phyloP scores from a whole-genome alignment of 768 basidiomycete species.

The button mushroom (Agaricus bisporus) region DNA sequence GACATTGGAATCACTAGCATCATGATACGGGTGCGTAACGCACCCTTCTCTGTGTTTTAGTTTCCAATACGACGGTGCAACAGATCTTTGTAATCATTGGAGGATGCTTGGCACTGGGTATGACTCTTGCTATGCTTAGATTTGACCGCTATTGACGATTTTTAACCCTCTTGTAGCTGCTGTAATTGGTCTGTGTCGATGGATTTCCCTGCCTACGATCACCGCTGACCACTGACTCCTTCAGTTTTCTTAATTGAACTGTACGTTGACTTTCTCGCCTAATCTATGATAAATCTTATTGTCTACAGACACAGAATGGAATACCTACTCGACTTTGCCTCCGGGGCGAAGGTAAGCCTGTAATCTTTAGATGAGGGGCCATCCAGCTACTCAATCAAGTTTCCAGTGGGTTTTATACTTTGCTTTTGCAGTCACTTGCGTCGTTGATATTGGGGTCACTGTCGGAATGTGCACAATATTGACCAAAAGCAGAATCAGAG shows the following conservation, averaged over 20 bases:
- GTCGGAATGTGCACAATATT: conserved; percentile 5
- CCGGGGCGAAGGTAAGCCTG: neutral
- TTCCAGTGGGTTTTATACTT: conserved; percentile 8
- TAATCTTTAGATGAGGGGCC: too few species aligned
- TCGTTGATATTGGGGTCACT: conserved; percentile 8
- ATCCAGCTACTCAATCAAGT: neutral
- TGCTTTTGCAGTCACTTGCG: conserved; percentile 2
- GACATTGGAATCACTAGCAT: neutral
- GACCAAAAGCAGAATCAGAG: conserved; percentile 4
- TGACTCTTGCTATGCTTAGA: neutral
- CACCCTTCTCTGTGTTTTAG: neutral
- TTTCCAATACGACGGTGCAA: neutral
- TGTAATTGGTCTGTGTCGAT: conserved; percentile 1
- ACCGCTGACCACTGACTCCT: neutral
- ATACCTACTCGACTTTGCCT: conserved; percentile 2
- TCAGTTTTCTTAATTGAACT: conserved; percentile 6
- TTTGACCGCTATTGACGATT: neutral
- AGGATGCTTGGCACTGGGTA: neutral
- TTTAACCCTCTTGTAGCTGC: neutral
- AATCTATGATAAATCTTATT: neutral
- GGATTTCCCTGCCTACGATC: neutral
- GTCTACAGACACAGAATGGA: neutral
- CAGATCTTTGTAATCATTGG: neutral
- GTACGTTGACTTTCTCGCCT: neutral
- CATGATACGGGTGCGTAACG: neutral